Conservation (phyloP, 306 rosid genomes). For the Begonia masoniana region DNA sequence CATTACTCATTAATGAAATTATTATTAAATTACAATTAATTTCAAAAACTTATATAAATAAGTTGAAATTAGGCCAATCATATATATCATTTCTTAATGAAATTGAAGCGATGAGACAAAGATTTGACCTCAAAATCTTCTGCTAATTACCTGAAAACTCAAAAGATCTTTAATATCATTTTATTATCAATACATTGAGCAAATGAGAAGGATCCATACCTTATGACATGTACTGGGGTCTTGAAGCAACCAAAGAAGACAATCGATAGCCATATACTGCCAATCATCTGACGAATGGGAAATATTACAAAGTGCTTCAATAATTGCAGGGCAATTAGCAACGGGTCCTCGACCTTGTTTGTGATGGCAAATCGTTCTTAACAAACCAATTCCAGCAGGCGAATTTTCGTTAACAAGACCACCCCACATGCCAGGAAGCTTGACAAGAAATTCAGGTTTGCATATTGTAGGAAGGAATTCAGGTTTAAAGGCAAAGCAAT, state of each 20-base stretch:
- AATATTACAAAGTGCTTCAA: conserved; percentile 87
- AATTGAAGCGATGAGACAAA: too few species aligned
- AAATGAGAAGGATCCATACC: conserved; percentile 27
- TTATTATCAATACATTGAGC: too few species aligned
- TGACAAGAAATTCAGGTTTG: conserved; percentile 71
- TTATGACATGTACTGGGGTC: conserved; percentile 79
- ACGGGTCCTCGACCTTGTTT: conserved; percentile 93
- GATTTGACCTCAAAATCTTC: not conserved
- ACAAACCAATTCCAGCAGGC: conserved; percentile 91
- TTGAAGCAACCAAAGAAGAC: conserved; percentile 93
- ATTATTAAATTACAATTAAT: too few species aligned
- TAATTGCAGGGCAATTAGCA: conserved; percentile 64
- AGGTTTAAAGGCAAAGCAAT: conserved; percentile 90
- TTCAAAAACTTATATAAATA: too few species aligned
- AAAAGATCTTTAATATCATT: too few species aligned
- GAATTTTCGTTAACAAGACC: conserved; percentile 98
- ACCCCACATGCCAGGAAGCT: conserved; percentile 98
- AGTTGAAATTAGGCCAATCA: too few species aligned
- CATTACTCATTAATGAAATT: too few species aligned
- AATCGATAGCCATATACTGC: conserved; percentile 98
- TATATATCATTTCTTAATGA: too few species aligned
- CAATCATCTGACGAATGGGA: conserved; percentile 94
- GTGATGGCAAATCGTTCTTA: conserved; percentile 91
- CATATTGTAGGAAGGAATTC: conserved; percentile 90
- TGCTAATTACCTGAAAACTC: too few species aligned